Percentiles rank a stretch among this genome's conserved stretches.
phyloP scores from a whole-genome alignment of 805 yeast species.

The Torulaspora microellipsoides region DNA sequence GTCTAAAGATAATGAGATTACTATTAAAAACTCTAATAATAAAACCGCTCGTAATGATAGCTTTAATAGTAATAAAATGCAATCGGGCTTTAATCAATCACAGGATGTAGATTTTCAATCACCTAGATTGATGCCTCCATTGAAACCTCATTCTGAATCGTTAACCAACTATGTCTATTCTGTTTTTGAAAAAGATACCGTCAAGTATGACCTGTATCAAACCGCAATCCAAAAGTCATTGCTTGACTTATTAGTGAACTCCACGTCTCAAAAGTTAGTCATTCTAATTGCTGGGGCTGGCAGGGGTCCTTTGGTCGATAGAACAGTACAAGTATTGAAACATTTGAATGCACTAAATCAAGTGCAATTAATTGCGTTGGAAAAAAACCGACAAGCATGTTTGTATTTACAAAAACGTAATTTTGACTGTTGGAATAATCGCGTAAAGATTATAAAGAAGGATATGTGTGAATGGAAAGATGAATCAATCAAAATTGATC shows the following conservation, averaged over 20 bases:
- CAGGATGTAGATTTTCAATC: conserved; percentile 4
- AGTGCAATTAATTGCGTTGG: conserved; percentile 54
- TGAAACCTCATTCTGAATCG: conserved; percentile 63
- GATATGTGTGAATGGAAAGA: conserved; percentile 58
- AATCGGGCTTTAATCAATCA: background rate
- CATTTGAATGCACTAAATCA: conserved; percentile 24
- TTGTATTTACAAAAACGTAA: conserved; percentile 48
- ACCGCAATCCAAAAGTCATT: conserved; percentile 58
- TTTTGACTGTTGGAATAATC: conserved; percentile 46
- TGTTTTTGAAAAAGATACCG: conserved; percentile 63
- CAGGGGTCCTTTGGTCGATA: conserved; percentile 71
- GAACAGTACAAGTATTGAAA: conserved; percentile 41
- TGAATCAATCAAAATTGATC: conserved; percentile 39
- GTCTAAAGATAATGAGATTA: conserved; percentile 1
- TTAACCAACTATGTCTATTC: conserved; percentile 58
- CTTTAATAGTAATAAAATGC: conserved; percentile 2
- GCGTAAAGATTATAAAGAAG: conserved; percentile 46
- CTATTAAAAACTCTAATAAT: background rate
- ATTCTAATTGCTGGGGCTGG: conserved; percentile 83
- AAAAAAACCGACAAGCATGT: conserved; percentile 63
- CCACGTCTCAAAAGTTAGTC: conserved; percentile 22
- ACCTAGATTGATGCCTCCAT: conserved; percentile 45
- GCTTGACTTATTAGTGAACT: conserved; percentile 30
- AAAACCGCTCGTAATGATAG: conserved; percentile 2
- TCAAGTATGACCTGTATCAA: conserved; percentile 66